Evolutionary conservation across 129 eudicot genomes (phyloP).

Genomic region (Heracleum sosnowskyi): DNA sequence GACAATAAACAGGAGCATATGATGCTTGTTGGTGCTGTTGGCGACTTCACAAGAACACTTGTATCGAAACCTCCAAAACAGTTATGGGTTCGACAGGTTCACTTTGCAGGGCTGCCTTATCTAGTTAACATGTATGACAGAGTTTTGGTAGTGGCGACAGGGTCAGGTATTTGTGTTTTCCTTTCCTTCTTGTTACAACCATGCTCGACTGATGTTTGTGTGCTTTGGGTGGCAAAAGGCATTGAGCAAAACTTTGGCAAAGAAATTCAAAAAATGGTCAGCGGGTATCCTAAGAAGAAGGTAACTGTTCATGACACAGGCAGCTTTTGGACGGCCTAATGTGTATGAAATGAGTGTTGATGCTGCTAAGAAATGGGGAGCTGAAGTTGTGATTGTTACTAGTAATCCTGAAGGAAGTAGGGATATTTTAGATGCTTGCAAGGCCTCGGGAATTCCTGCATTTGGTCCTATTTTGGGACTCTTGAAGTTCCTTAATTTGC

Average conservation of each 20-base stretch:
- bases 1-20: slow-evolving; percentile 62
- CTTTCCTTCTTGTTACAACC: slow-evolving; percentile 58
- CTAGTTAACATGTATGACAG: slow-evolving; percentile 63
- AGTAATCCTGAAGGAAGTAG: slow-evolving; percentile 75
- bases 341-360: slow-evolving; percentile 58
- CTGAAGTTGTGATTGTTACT: slow-evolving; percentile 71
- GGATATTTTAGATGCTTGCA: slow-evolving; percentile 71
- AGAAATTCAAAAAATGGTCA: slow-evolving; percentile 57
- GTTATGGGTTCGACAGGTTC: slow-evolving; percentile 54
- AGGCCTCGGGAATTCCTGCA: slow-evolving; percentile 54
- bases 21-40: slow-evolving; percentile 86
- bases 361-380: slow-evolving; percentile 45
- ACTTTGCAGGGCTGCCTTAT: slow-evolving; percentile 42
- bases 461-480: slow-evolving; percentile 88
- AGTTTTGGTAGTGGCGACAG: slow-evolving; percentile 63
- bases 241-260: slow-evolving; percentile 61
- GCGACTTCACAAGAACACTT: slow-evolving; percentile 59
- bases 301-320: slow-evolving; percentile 68
- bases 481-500: slow-evolving; percentile 11
- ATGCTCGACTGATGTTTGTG: slow-evolving; percentile 44
- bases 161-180: slow-evolving; percentile 72
- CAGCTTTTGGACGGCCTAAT: slow-evolving; percentile 60
- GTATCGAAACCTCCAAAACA: slow-evolving; percentile 61
- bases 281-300: slow-evolving; percentile 48
- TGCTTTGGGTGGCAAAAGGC: slow-evolving; percentile 73